Base-by-base conservation (phyloP, 805 yeast species). In the Grigorovia transvaalensis region DNA sequence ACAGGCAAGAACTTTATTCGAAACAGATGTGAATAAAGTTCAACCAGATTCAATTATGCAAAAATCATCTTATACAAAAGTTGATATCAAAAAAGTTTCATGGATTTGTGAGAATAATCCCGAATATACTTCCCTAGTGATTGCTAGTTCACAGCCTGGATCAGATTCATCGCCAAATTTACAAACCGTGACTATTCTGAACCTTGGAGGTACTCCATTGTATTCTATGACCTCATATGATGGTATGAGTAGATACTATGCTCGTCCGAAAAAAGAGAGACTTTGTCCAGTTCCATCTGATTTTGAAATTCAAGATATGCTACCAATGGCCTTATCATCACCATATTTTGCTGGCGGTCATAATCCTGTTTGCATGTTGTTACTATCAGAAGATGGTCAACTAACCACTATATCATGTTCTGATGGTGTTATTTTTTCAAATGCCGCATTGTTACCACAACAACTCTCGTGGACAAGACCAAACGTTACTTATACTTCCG, bases 61-160 rank as follows among this genome's bases (percentile, higher is more conserved):
- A 50, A 48, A 43, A 3, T 38, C 29, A 7, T 61, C 46, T 46
- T 41, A 45, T 29, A 61, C 46, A 46, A 56, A 46, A 52, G 59
- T 78, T 1, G 70, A 70, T 4, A 79, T 86, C 19, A 71, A 72
- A 19, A 76, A 75, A 51, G 77, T 82, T 1, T 73, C 75, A 15
- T 91, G 99, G 99, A 65, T 88, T 19, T 85, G 95, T 60, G 84
- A 79, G 11, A 71, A 74, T 2, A 85, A 90, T 60, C 88, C 96
- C 0, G 96, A 88, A 59, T 76, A 78, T 44, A 88, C 98, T 0
- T 78, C 85, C 2, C 63, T 88, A 19, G 63, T 91, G 17, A 72
- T 91, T 4, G 76, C 81, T 23, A 91, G 93, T 11, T 88, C 87
- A 17, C 62, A 77, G 0, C 54, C 70, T 9, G 74, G 76, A 44